Evolutionary conservation across 1,284 basidiomycete species (phyloP), one percentile per base, ranked within the genome.

Genomic region (Kalmanozyma brasiliensis): DNA sequence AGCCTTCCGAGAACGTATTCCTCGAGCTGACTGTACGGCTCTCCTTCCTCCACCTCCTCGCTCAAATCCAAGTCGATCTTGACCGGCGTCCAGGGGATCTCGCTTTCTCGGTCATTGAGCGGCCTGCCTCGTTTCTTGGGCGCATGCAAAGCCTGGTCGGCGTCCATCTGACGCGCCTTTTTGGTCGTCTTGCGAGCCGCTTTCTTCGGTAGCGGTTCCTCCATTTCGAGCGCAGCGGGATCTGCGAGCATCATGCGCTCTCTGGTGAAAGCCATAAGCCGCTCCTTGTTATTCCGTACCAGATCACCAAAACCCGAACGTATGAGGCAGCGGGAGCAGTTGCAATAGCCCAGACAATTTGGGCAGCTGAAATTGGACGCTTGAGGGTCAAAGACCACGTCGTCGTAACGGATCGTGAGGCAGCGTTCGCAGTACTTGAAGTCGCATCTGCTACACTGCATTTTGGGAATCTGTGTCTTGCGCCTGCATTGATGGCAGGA

Each of bases 401-500:
- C 47, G 37, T 67, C 56, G 42, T 67, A 69, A 2, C 65, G 64
- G 10, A 53, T 42, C 4, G 45, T 46, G 47, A 68, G 43, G 43
- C 73, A 74, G 22, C 53, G 42, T 30, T 43, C 42, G 52, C 70
- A 73, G 47, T 43, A 74, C 29, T 29, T 22, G 24, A 74, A 48
- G 9, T 46, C 17, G 33, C 73, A 74, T 35, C 55, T 35, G 14
- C 24, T 32, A 26, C 73, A 74, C 36, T 55, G 60, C 73, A 74
- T 73, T 60, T 74, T 74, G 35, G 24, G 33, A 19, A 55, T 42
- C 1, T 46, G 20, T 4, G 56, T 66, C 45, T 71, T 73, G 26
- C 66, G 53, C 4, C 65, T 47, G 40, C 73, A 75, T 38, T 74
- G 71, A 17, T 75, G 73, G 44, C 73, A 75, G 1, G 52, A 61